phyloP scores from a whole-genome alignment of 306 rosid species.

The Leucaena leucocephala region DNA sequence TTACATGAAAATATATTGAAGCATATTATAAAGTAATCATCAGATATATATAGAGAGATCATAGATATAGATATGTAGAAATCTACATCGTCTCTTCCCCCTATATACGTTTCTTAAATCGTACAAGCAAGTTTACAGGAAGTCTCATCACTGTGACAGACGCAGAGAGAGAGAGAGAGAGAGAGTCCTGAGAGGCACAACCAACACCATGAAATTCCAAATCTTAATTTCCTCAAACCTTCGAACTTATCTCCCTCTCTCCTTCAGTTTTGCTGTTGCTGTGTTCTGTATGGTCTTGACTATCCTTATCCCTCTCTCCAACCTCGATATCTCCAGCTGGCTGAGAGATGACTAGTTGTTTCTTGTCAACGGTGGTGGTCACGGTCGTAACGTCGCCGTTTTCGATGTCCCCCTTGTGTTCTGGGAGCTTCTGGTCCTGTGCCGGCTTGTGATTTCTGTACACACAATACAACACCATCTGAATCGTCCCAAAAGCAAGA shows the following conservation, averaged over 20 bases:
- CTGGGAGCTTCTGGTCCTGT: constrained; percentile 58
- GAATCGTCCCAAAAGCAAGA: constrained; percentile 69
- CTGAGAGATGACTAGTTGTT: neutral
- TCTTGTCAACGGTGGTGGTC: constrained; percentile 2
- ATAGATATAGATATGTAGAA: neutral
- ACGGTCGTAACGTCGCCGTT: constrained; percentile 13
- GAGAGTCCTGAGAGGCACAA: neutral
- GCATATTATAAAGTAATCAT: neutral
- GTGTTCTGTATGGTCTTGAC: neutral
- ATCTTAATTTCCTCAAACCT: constrained; percentile 15
- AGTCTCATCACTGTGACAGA: constrained; percentile 8
- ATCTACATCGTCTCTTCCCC: constrained; percentile 15
- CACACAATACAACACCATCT: constrained; percentile 64
- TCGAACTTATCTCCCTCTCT: constrained; percentile 10
- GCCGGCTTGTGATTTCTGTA: constrained; percentile 54
- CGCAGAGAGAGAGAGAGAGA: constrained; percentile 15
- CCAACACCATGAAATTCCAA: neutral
- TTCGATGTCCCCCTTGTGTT: constrained; percentile 55
- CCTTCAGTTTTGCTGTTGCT: constrained; percentile 25
- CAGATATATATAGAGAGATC: neutral
- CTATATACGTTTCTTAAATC: neutral
- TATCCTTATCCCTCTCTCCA: constrained; percentile 23
- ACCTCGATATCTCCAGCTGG: constrained; percentile 26
- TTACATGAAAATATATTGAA: constrained; percentile 11
- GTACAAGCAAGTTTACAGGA: neutral